Percentiles rank a stretch among this genome's conserved stretches.
Conservation (phyloP, 257 asterid genomes). For the Ophiorrhiza pumila region DNA sequence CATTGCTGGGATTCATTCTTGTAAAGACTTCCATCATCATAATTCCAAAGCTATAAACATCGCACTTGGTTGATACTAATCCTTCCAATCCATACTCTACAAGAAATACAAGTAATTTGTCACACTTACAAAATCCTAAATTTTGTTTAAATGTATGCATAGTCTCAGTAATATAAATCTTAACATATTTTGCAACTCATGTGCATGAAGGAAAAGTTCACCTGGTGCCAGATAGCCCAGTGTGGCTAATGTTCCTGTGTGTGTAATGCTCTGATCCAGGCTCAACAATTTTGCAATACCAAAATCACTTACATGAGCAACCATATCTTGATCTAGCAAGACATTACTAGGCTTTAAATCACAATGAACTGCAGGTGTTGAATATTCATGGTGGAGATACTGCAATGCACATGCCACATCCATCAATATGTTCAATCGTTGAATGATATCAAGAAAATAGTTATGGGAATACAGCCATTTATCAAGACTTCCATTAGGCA, state of each 20-base stretch:
- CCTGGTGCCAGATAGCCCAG: not conserved
- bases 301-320: not conserved
- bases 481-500: no score
- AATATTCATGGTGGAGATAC: not conserved
- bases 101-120: no score
- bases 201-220: not conserved
- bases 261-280: not conserved
- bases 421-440: not conserved
- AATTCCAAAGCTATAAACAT: slow-evolving; percentile 2
- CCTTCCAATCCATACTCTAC: slow-evolving; percentile 2
- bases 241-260: slow-evolving; percentile 1
- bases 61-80: not conserved
- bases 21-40: slow-evolving; percentile 1
- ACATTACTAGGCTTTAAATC: not conserved
- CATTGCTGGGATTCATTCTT: not conserved
- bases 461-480: not conserved
- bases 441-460: not conserved
- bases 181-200: no score
- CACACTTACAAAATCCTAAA: no score
- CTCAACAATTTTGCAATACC: not conserved
- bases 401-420: not conserved
- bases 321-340: not conserved
- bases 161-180: no score
- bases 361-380: not conserved
- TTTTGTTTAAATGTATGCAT: no score